Conservation (phyloP, 108 stramenopile genomes). For the Craspedostauros australis region DNA sequence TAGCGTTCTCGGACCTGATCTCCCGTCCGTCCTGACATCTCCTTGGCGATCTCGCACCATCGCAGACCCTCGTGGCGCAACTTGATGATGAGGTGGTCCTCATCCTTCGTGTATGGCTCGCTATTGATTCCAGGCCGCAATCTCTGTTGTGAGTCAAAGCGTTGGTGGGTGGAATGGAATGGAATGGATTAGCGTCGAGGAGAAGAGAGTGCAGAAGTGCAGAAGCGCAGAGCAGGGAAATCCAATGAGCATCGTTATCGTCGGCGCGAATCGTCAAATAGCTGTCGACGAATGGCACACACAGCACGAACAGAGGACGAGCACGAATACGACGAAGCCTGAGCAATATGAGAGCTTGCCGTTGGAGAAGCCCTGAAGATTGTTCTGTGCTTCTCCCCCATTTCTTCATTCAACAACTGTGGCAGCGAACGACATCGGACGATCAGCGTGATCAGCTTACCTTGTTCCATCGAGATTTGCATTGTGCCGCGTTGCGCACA, state of each 20-base stretch:
- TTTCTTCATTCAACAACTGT: too few species aligned
- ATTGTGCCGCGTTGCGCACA: slow-evolving; percentile 68
- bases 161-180: neutral
- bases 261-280: neutral
- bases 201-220: neutral
- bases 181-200: neutral
- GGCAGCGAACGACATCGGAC: too few species aligned
- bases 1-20: slow-evolving; percentile 94
- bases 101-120: slow-evolving; percentile 72
- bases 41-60: slow-evolving; percentile 68
- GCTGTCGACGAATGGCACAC: neutral
- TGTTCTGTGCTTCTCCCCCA: too few species aligned
- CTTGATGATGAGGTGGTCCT: slow-evolving; percentile 65
- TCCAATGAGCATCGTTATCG: neutral
- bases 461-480: slow-evolving; percentile 91
- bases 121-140: slow-evolving; percentile 85
- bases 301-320: too few species aligned
- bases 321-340: too few species aligned
- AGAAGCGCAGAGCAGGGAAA: neutral
- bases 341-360: neutral
- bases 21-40: slow-evolving; percentile 85
- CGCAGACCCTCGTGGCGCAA: slow-evolving; percentile 26
- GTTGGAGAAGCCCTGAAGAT: neutral
- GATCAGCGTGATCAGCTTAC: slow-evolving; percentile 20
- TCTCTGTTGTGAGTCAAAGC: slow-evolving; percentile 11